Evolutionary conservation across 2,329 filamentous ascomycete species (phyloP), one percentile per base, ranked within the genome.

Genomic region (Fusarium robinianum): DNA sequence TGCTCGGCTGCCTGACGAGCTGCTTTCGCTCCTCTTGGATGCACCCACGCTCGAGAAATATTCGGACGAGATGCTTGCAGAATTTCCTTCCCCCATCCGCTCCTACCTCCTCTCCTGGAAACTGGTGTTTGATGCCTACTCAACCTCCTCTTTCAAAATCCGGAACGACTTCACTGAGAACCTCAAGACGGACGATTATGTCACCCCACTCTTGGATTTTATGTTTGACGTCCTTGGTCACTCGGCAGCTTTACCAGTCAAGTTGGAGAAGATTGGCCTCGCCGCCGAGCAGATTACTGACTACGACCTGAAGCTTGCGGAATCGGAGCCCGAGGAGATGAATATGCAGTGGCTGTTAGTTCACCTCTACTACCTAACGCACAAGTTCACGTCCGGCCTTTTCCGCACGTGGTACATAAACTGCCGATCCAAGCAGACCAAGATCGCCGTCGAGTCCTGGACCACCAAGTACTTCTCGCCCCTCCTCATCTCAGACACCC

Each of bases 61-160:
- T 31, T 75, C 79, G 0, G 82, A 87, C 32, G 79, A 85, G 7
- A 73, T 78, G 23, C 81, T 90, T 15, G 77, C 83, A 5, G 74
- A 80, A 11, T 87, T 91, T 58, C 90, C 90, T 8, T 72, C 81
- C 1, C 63, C 79, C 0, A 74, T 96, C 33, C 82, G 90, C 38
- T 83, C 85, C 8, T 99, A 96, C 61, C 76, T 99, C 3, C 74
- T 96, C 18, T 87, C 89, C 8, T 99, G 94, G 94, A 81, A 88
- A 52, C 75, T 97, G 2, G 78, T 96, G 1, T 97, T 95, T 63
- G 90, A 95, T 57, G 85, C 92, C 30, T 95, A 92, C 63, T 74
- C 76, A 12, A 81, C 83, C 14, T 83, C 90, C 9, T 89, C 91
- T 0, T 85, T 88, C 66, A 89, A 90, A 58, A 83, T 97, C 11